phyloP scores from a whole-genome alignment of 2,329 filamentous ascomycete species.

The Passalora sequoiae region DNA sequence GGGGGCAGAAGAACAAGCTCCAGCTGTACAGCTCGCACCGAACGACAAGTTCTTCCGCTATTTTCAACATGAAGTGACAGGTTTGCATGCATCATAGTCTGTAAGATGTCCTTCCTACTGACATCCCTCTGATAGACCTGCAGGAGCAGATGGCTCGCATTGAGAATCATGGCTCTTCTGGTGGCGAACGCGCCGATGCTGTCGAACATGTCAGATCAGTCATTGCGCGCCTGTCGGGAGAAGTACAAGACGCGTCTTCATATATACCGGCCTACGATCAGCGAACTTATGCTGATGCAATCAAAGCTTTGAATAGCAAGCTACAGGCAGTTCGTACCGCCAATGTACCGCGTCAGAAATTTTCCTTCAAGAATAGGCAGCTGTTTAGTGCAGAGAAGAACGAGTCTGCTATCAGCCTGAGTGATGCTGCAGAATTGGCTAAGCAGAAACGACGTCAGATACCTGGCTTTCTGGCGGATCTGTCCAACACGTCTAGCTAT shows the following conservation, averaged over 20 bases:
- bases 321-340: conserved; percentile 64
- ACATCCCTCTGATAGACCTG: conserved; percentile 52
- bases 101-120: conserved; percentile 4
- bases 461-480: conserved; percentile 39
- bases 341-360: conserved; percentile 70
- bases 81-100: conserved; percentile 44
- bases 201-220: conserved; percentile 73
- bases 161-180: conserved; percentile 55
- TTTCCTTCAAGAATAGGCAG: conserved; percentile 63
- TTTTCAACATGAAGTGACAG: conserved; percentile 69
- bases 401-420: conserved; percentile 48
- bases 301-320: conserved; percentile 76
- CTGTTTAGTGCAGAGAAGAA: conserved; percentile 33
- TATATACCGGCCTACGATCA: conserved; percentile 87
- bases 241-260: conserved; percentile 76
- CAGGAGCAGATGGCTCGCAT: conserved; percentile 71
- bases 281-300: conserved; percentile 74
- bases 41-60: conserved; percentile 81
- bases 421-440: conserved; percentile 53
- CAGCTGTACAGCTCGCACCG: conserved; percentile 32
- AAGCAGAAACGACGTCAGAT: conserved; percentile 40
- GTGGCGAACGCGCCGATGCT: conserved; percentile 72
- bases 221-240: conserved; percentile 74
- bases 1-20: conserved; percentile 3
- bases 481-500: conserved; percentile 39